Conservation (phyloP, 192 early-diverging fungal species). For the Diversispora epigaea region DNA sequence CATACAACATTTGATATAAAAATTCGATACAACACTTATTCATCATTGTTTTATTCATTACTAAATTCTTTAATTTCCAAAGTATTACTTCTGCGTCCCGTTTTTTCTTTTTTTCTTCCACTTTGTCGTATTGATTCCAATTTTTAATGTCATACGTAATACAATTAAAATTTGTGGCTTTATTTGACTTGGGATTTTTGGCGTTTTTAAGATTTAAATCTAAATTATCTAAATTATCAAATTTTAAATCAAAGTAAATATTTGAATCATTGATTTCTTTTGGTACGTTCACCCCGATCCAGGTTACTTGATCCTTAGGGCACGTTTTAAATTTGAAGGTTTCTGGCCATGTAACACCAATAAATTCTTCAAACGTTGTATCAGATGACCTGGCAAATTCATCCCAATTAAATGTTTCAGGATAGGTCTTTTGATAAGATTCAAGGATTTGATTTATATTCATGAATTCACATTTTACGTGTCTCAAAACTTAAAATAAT, state of each 20-base stretch:
- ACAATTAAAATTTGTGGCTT: background rate
- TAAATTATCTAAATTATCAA: background rate
- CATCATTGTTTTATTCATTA: background rate
- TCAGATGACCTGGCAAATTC: background rate
- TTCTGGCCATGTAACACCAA: background rate
- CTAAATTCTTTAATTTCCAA: background rate
- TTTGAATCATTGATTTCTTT: background rate
- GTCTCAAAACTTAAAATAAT: background rate
- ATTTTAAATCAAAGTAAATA: too few relatives aligned
- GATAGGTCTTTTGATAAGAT: background rate
- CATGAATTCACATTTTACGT: background rate
- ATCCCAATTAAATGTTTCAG: background rate
- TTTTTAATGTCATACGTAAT: background rate
- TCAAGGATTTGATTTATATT: background rate
- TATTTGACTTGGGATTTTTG: background rate
- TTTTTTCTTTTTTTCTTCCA: background rate
- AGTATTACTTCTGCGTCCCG: background rate
- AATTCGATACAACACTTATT: background rate
- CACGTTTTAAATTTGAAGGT: background rate
- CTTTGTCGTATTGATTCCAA: background rate
- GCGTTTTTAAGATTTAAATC: background rate
- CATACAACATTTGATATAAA: background rate
- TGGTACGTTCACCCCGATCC: background rate
- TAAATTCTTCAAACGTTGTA: background rate
- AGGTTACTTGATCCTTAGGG: background rate